Evolutionary conservation across 2,329 filamentous ascomycete genomes (phyloP), one percentile per base, ranked within the genome.

Genomic region (Elsinoe australis): DNA sequence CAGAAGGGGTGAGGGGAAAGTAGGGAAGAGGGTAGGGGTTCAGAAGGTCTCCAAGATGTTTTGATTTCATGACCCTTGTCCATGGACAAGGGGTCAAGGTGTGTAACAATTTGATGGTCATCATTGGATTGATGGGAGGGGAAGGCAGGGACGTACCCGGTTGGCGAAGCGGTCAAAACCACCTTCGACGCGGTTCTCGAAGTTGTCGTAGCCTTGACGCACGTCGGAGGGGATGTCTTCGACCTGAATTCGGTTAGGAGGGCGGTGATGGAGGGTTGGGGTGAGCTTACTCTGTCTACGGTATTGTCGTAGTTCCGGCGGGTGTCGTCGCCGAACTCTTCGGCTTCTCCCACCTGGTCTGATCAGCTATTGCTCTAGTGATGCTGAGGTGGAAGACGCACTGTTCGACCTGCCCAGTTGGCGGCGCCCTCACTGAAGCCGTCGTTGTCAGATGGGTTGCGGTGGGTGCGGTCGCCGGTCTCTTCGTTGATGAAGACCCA

Each of bases 401-500:
- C 57, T 55, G 67, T 68, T 31, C 64, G 56, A 4, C 69, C 69
- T 3, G 67, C 65, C 67, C 68, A 71, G 22, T 60, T 50, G 10
- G 69, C 69, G 1, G 65, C 67, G 50, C 71, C 55, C 24, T 71
- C 65, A 39, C 21, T 35, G 29, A 24, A 45, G 21, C 31, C 28
- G 33, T 36, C 28, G 33, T 36, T 6, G 28, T 22, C 28, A 3
- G 7, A 19, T 2, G 48, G 48, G 15, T 24, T 33, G 18, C 44
- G 49, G 53, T 63, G 68, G 35, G 59, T 67, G 14, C 64, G 61
- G 56, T 71, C 63, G 31, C 70, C 70, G 17, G 63, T 73, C 54
- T 71, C 61, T 47, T 68, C 61, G 58, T 73, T 73, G 52, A 72
- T 58, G 59, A 65, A 74, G 56, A 67, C 56, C 61, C 66, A 72